These are phyloP conservation scores for Metschnikowia gruessii DNA, from an alignment of 805 yeast species.

Conservation along the genomic window DNA sequence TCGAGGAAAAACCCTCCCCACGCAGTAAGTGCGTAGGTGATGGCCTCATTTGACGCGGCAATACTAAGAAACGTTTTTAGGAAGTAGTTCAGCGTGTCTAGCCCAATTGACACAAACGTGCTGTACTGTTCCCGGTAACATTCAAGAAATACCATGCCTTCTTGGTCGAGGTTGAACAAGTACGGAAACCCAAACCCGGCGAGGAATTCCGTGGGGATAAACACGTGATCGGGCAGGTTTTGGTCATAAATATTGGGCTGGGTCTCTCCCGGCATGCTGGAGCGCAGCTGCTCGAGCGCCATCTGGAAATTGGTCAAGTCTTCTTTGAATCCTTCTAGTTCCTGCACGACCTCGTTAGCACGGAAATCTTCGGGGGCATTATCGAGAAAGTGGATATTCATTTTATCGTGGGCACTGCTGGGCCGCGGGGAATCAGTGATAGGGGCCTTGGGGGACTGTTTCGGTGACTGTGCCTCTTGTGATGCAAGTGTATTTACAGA, in stretches of 20 bases:
- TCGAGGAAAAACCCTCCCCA: constrained; percentile 24
- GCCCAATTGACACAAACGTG: constrained; percentile 18
- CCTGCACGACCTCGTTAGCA: constrained; percentile 13
- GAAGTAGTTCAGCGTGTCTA: constrained; percentile 21
- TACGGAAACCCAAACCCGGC: constrained; percentile 9
- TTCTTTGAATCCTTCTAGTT: constrained; percentile 16
- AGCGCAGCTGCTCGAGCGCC: constrained; percentile 14
- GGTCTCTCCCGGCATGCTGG: background rate
- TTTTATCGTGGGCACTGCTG: constrained; percentile 4
- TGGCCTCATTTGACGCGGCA: constrained; percentile 18
- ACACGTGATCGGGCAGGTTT: background rate
- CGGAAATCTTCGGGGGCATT: constrained; percentile 5
- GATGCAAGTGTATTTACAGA: too few species aligned
- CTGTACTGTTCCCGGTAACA: constrained; percentile 20
- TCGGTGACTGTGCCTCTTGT: background rate
- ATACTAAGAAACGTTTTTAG: constrained; percentile 20
- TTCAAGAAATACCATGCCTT: constrained; percentile 20
- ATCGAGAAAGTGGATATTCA: constrained; percentile 7
- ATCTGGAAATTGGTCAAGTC: constrained; percentile 17
- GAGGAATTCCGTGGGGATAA: constrained; percentile 6
- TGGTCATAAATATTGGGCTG: background rate
- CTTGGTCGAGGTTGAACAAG: constrained; percentile 13
- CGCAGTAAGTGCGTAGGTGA: constrained; percentile 20
- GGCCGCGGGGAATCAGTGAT: too few species aligned
- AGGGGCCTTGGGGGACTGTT: too few species aligned